These are phyloP conservation scores for Camelina hispida DNA, from an alignment of 345 rosid genomes.

Conservation along the genomic window DNA sequence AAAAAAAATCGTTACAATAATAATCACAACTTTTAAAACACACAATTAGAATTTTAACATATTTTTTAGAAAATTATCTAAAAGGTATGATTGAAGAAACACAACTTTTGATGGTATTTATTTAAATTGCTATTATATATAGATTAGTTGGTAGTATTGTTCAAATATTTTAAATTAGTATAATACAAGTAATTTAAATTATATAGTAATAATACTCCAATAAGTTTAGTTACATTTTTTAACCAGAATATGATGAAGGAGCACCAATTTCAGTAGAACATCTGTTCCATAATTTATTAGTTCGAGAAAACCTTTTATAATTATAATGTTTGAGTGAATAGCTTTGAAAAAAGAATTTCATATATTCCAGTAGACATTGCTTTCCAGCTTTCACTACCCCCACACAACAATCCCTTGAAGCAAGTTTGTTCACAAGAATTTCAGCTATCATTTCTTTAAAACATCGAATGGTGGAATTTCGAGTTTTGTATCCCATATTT, in stretches of 20 bases:
- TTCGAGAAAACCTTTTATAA: background rate
- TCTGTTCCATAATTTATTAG: slow-evolving; percentile 6
- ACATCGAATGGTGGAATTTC: background rate
- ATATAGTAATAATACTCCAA: no score
- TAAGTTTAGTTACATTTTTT: background rate
- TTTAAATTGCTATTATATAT: no score
- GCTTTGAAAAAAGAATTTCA: background rate
- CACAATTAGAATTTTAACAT: no score
- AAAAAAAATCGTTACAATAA: no score
- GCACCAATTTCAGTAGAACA: background rate
- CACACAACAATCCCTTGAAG: slow-evolving; percentile 11
- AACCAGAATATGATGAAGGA: slow-evolving; percentile 14
- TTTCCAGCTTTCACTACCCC: slow-evolving; percentile 18
- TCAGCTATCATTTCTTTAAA: background rate
- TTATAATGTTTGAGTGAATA: slow-evolving; percentile 11
- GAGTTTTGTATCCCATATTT: no score
- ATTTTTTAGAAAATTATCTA: no score
- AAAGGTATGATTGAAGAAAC: no score
- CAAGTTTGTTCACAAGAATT: background rate
- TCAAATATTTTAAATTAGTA: no score
- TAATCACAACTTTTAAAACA: no score
- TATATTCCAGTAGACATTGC: background rate
- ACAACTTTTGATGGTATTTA: no score
- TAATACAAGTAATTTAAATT: no score
- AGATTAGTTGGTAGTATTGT: no score